Evolutionary conservation across 1,139 yeast genomes (phyloP).

Genomic region (Nakaseomyces glabratus): DNA sequence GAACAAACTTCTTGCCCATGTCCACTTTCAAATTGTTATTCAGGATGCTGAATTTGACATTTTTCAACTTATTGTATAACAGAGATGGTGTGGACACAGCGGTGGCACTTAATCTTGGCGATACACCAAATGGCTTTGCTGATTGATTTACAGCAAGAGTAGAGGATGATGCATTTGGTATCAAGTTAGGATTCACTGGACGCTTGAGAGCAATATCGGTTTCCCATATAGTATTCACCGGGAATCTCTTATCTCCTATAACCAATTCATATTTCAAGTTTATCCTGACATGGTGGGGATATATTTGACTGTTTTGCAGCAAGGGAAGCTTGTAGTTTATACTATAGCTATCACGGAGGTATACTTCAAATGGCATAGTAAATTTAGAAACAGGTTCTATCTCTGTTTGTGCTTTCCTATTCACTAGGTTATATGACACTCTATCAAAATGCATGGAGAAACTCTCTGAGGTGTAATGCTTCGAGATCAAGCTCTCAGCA

Average conservation of each 20-base stretch:
- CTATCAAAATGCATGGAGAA: constrained; percentile 14
- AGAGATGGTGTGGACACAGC: constrained; percentile 16
- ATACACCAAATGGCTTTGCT: constrained; percentile 6
- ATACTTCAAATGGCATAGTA: constrained; percentile 19
- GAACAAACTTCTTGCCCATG: constrained; percentile 22
- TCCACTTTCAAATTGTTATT: constrained; percentile 15
- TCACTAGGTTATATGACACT: constrained; percentile 20
- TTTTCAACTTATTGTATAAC: constrained; percentile 19
- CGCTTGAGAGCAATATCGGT: constrained; percentile 27
- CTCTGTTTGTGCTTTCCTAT: constrained; percentile 17
- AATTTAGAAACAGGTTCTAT: constrained; percentile 21
- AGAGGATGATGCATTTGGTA: constrained; percentile 12
- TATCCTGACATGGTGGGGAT: constrained; percentile 23
- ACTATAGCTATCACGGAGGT: constrained; percentile 24
- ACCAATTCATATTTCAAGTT: constrained; percentile 18
- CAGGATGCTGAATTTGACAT: constrained; percentile 23
- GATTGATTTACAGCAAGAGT: constrained; percentile 3
- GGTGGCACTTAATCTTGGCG: constrained; percentile 11
- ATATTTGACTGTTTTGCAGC: constrained; percentile 8
- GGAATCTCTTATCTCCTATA: constrained; percentile 11
- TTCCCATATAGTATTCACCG: constrained; percentile 27
- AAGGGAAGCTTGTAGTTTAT: constrained; percentile 24
- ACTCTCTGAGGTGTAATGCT: constrained; percentile 8
- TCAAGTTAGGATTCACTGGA: constrained; percentile 1
- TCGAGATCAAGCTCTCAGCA: constrained; percentile 15